These are phyloP conservation scores for Solanum peruvianum DNA, from an alignment of 257 asterid genomes.

Conservation along the genomic window DNA sequence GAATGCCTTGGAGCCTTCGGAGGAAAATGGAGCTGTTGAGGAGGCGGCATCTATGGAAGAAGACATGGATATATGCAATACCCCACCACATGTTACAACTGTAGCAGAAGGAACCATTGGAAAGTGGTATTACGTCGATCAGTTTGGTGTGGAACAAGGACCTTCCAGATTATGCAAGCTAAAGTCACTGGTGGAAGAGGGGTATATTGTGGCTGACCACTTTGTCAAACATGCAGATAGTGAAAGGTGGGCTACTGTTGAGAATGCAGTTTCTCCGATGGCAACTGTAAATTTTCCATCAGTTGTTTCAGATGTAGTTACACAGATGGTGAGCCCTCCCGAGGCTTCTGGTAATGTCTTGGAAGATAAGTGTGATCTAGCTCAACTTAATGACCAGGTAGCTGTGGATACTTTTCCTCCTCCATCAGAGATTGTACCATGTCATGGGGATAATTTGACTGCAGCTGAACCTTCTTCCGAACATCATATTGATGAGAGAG, in stretches of 20 bases:
- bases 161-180: slow-evolving; percentile 76
- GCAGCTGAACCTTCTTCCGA: slow-evolving; percentile 28
- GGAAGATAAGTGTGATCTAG: slow-evolving; percentile 46
- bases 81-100: slow-evolving; percentile 85
- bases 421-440: slow-evolving; percentile 13
- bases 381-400: slow-evolving; percentile 13
- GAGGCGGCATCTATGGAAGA: slow-evolving; percentile 93
- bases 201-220: slow-evolving; percentile 86
- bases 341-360: slow-evolving; percentile 97
- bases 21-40: slow-evolving; percentile 49
- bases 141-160: slow-evolving; percentile 69
- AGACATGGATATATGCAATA: slow-evolving; percentile 97
- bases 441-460: slow-evolving; percentile 17
- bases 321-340: slow-evolving; percentile 86
- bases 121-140: slow-evolving; percentile 87
- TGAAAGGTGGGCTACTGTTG: slow-evolving; percentile 97
- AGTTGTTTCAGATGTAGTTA: slow-evolving; percentile 70
- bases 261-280: slow-evolving; percentile 87
- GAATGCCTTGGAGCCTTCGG: slow-evolving; percentile 28
- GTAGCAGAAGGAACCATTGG: slow-evolving; percentile 50
- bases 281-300: slow-evolving; percentile 48
- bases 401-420: slow-evolving; percentile 20
- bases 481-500: slow-evolving; percentile 62
- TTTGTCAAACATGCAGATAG: slow-evolving; percentile 68
- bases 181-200: slow-evolving; percentile 67